Evolutionary conservation across 1,284 basidiomycete species (phyloP).

Genomic region (Sporisorium exsertum): DNA sequence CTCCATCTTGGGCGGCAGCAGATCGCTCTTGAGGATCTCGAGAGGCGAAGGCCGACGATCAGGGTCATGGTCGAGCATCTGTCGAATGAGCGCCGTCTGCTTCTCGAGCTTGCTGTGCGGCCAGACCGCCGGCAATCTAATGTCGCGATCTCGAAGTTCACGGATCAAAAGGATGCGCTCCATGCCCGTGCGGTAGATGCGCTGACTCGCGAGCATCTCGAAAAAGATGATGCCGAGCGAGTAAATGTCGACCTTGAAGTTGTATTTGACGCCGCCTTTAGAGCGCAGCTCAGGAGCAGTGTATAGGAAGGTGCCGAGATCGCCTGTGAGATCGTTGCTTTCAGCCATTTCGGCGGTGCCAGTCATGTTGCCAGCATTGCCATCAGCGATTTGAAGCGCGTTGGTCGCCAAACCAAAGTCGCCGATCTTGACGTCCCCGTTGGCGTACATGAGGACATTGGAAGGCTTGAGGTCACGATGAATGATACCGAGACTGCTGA

Average conservation of each 20-base stretch:
- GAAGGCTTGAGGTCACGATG: constrained; percentile 78
- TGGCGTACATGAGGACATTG: constrained; percentile 65
- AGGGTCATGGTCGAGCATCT: constrained; percentile 86
- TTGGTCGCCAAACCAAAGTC: constrained; percentile 84
- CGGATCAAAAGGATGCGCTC: constrained; percentile 87
- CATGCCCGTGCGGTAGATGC: constrained; percentile 81
- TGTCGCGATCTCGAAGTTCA: constrained; percentile 78
- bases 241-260: constrained; percentile 93
- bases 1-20: constrained; percentile 81
- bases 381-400: constrained; percentile 59
- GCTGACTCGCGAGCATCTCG: constrained; percentile 85
- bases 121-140: constrained; percentile 84
- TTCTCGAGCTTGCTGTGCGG: constrained; percentile 72
- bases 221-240: constrained; percentile 94
- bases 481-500: constrained; percentile 86
- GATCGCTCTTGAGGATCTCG: constrained; percentile 83
- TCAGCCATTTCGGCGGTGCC: constrained; percentile 74
- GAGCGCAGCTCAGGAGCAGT: constrained; percentile 79
- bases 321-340: constrained; percentile 73
- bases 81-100: constrained; percentile 77
- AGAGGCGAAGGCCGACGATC: constrained; percentile 82
- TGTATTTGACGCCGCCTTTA: constrained; percentile 74
- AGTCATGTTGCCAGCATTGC: constrained; percentile 71
- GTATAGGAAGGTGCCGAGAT: constrained; percentile 91
- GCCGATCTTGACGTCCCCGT: constrained; percentile 92